Conservation (phyloP, 148 eudicot genomes). For the Rhododendron molle region DNA sequence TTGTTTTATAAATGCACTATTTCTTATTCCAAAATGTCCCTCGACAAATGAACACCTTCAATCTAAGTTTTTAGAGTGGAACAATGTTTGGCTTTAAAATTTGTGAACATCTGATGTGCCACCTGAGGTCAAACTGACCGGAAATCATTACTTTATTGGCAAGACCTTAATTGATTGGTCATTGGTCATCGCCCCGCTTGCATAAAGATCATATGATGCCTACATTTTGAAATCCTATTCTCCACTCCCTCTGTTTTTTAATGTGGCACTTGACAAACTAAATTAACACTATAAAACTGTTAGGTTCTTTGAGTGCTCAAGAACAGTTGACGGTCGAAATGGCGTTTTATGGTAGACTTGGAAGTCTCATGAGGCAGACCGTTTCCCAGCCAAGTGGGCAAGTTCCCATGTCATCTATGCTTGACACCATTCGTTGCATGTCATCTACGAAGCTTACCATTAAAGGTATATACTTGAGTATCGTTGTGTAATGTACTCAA, state of each 20-base stretch:
- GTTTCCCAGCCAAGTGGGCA: slow-evolving; percentile 33
- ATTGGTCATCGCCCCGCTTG: background rate
- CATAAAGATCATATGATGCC: background rate
- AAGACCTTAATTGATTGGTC: background rate
- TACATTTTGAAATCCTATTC: background rate
- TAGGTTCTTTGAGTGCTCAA: slow-evolving; percentile 9
- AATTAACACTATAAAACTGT: background rate
- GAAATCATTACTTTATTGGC: too few relatives aligned
- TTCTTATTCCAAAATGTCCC: background rate
- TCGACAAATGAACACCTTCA: background rate
- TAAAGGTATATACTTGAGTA: slow-evolving; percentile 45
- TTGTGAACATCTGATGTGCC: background rate
- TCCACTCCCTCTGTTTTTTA: background rate
- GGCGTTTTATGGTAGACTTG: slow-evolving; percentile 64
- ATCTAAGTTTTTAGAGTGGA: background rate
- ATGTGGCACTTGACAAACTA: background rate
- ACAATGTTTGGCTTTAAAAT: background rate
- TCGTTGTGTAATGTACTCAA: background rate
- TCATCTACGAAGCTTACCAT: slow-evolving; percentile 66
- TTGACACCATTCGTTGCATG: slow-evolving; percentile 63
- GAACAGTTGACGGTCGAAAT: slow-evolving; percentile 19
- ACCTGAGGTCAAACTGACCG: background rate
- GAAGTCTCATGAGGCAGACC: slow-evolving; percentile 50
- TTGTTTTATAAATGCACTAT: background rate
- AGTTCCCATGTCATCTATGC: slow-evolving; percentile 37